Evolutionary conservation across 2,329 filamentous ascomycete species (phyloP), one percentile per base, ranked within the genome.

Genomic region (Exophiala xenobiotica): DNA sequence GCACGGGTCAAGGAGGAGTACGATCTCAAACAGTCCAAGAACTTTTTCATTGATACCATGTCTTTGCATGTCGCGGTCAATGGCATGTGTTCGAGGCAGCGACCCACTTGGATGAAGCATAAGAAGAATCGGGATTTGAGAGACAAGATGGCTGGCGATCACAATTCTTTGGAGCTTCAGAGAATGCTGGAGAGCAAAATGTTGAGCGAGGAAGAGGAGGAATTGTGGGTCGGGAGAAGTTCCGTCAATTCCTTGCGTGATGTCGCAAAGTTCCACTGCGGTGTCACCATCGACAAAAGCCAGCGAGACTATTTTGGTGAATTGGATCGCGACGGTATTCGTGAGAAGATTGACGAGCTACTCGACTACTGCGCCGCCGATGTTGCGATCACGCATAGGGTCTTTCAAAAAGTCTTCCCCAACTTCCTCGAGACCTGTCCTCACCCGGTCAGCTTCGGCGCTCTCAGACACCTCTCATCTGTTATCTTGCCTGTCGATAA

Each of bases 51-150:
- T 45, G 93, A 99, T 67, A 99, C 93, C 23, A 99, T 99, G 93
- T 97, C 92, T 1, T 75, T 99, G 16, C 93, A 99, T 67, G 92
- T 96, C 6, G 95, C 95, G 2, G 92, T 96, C 19, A 99, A 99
- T 66, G 93, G 93, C 56, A 99, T 99, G 93, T 99, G 93, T 70
- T 97, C 93, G 18, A 86, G 88, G 59, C 93, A 99, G 69, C 82
- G 93, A 43, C 93, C 95, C 6, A 96, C 89, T 0, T 99, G 93
- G 93, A 90, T 96, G 85, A 95, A 89, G 68, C 89, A 96, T 69
- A 88, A 90, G 67, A 99, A 99, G 73, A 90, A 86, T 59, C 80
- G 86, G 51, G 92, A 97, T 65, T 64, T 92, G 39, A 78, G 89
- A 43, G 91, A 96, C 56, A 87, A 86, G 64, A 83, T 92, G 41